Evolutionary conservation across 352 stramenopile species (phyloP), one percentile per base, ranked within the genome.

Genomic region (Phytophthora nicotianae): DNA sequence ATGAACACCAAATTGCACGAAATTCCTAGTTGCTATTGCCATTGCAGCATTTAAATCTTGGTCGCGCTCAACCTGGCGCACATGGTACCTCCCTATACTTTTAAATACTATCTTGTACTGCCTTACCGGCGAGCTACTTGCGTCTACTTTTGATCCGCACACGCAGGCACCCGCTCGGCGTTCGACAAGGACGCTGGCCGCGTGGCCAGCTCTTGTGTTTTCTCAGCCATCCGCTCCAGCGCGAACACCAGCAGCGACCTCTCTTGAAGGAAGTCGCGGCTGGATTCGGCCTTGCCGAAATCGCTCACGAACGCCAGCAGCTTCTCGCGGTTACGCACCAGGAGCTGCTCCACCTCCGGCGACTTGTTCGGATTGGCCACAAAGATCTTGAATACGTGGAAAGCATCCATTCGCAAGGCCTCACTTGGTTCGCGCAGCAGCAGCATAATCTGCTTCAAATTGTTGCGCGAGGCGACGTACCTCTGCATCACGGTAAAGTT

Each of bases 381-480:
- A 54, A 95, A 95, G 61, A 95, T 91, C 66, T 95, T 95, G 59
- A 95, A 95, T 43, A 95, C 79, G 56, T 95, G 79, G 58, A 91
- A 95, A 14, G 86, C 84, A 52, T 95, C 86, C 75, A 91, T 89
- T 29, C 80, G 84, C 55, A 95, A 62, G 1, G 81, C 81, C 48
- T 91, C 73, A 58, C 86, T 95, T 0, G 80, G 75, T 42, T 93
- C 82, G 23, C 86, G 83, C 49, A 95, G 61, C 41, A 93, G 46
- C 46, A 88, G 42, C 85, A 95, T 92, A 27, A 92, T 68, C 20
- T 82, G 64, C 68, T 87, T 87, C 24, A 95, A 69, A 55, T 95
- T 89, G 51, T 72, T 72, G 45, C 79, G 75, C 33, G 82, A 88
- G 9, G 80, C 58, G 13, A 94, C 72, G 70, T 94, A 94, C 9